Evolutionary conservation across 2,329 filamentous ascomycete genomes (phyloP).

Genomic region (Fusarium coffeatum): DNA sequence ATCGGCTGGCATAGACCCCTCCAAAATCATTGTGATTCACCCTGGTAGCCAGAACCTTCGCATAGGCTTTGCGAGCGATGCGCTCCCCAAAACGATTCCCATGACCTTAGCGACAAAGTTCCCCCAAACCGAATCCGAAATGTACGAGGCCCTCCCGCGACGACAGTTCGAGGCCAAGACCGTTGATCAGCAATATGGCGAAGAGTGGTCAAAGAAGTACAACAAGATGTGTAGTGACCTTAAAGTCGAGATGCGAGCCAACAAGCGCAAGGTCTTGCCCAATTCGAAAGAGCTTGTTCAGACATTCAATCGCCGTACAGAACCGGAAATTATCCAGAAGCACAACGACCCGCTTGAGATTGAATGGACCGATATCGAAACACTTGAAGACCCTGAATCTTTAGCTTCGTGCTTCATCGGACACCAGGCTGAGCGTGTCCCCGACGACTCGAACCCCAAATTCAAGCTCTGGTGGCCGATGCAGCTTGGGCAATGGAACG

Average conservation of each 20-base stretch:
- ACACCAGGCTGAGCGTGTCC: slow-evolving; percentile 83
- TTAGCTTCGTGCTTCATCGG: slow-evolving; percentile 78
- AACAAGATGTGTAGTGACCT: slow-evolving; percentile 86
- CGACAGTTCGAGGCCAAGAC: slow-evolving; percentile 71
- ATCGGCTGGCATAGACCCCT: slow-evolving; percentile 75
- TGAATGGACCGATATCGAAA: slow-evolving; percentile 89
- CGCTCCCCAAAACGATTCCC: slow-evolving; percentile 90
- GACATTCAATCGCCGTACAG: slow-evolving; percentile 89
- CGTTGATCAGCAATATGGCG: slow-evolving; percentile 84
- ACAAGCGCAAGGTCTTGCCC: slow-evolving; percentile 95
- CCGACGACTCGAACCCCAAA: slow-evolving; percentile 87
- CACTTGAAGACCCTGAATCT: slow-evolving; percentile 72
- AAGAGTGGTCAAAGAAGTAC: slow-evolving; percentile 82
- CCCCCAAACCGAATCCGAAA: slow-evolving; percentile 83
- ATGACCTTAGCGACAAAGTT: slow-evolving; percentile 90
- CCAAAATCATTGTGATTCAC: slow-evolving; percentile 94
- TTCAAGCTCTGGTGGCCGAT: slow-evolving; percentile 96
- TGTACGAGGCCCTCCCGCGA: slow-evolving; percentile 80
- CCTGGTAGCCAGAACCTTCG: slow-evolving; percentile 94
- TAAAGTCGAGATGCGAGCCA: slow-evolving; percentile 88
- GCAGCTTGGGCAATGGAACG: slow-evolving; percentile 87
- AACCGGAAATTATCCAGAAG: slow-evolving; percentile 87
- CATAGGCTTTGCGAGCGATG: slow-evolving; percentile 95
- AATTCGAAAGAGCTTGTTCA: slow-evolving; percentile 96
- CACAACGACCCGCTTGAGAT: slow-evolving; percentile 95